Conservation (phyloP, 73 alveolate species). For the Paramecium primaurelia region DNA sequence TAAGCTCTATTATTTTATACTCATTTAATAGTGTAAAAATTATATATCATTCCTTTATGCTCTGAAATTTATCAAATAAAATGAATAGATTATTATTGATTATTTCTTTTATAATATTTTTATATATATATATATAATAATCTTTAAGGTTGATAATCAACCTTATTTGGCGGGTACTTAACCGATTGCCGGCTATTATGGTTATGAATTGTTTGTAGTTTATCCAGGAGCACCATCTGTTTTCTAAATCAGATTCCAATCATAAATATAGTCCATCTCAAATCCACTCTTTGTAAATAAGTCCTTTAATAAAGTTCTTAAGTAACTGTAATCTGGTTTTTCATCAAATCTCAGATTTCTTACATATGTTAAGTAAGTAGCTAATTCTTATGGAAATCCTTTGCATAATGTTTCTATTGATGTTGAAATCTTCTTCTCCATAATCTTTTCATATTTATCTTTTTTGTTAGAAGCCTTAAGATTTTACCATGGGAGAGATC, state of each 20-base stretch:
- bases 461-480: slow-evolving; percentile 76
- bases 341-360: slow-evolving; percentile 86
- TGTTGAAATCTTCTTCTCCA: slow-evolving; percentile 84
- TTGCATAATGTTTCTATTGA: slow-evolving; percentile 77
- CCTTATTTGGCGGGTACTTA: not conserved
- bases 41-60: not conserved
- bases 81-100: not conserved
- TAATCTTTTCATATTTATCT: slow-evolving; percentile 79
- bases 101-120: not conserved
- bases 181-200: not conserved
- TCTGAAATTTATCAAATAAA: not conserved
- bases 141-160: not conserved
- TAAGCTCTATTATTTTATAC: too few species aligned
- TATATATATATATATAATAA: not conserved
- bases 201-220: not conserved
- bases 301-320: slow-evolving; percentile 56
- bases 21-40: too few species aligned
- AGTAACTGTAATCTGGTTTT: slow-evolving; percentile 87
- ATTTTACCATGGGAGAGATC: slow-evolving; percentile 95
- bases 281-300: slow-evolving; percentile 50
- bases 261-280: slow-evolving; percentile 56
- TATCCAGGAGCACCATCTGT: not conserved
- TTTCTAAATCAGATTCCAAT: slow-evolving; percentile 54
- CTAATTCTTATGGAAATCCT: slow-evolving; percentile 82
- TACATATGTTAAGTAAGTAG: slow-evolving; percentile 73